Conservation (phyloP, 2,329 filamentous ascomycete genomes). For the Sporothrix phasma region DNA sequence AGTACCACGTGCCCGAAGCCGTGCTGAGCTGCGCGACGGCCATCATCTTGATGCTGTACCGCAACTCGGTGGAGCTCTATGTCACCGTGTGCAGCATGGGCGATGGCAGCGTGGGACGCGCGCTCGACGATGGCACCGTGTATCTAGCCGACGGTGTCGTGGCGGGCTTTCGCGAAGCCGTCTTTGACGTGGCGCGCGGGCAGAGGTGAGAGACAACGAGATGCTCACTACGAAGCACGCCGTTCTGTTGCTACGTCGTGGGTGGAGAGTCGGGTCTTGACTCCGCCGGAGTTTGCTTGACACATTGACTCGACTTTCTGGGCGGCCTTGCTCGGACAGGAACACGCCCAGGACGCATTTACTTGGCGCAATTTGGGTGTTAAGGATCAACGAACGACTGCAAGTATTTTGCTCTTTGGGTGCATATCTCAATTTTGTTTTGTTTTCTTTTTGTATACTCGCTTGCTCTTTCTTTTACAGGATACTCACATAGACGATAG, state of each 20-base stretch:
- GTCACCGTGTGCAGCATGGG: conserved; percentile 16
- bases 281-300: not conserved
- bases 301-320: not conserved
- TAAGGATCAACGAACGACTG: not conserved
- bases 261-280: not conserved
- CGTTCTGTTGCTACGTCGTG: no score
- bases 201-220: not conserved
- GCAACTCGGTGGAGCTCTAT: conserved; percentile 13
- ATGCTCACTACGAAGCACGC: no score
- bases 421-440: not conserved
- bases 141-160: conserved; percentile 19
- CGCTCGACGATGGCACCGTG: conserved; percentile 21
- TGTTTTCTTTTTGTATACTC: not conserved
- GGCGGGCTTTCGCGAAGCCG: conserved; percentile 22
- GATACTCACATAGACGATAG: not conserved
- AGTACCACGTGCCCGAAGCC: conserved; percentile 18
- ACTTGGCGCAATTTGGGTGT: conserved; percentile 2
- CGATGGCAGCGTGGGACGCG: conserved; percentile 18
- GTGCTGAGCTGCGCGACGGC: conserved; percentile 13
- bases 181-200: conserved; percentile 17
- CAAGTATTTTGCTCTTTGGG: not conserved
- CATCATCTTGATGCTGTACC: conserved; percentile 8
- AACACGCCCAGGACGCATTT: not conserved
- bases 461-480: not conserved
- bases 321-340: not conserved